Percentiles rank a stretch among this genome's conserved stretches.
phyloP scores from a whole-genome alignment of 768 basidiomycete genomes.

The Rhizopogon salebrosus region DNA sequence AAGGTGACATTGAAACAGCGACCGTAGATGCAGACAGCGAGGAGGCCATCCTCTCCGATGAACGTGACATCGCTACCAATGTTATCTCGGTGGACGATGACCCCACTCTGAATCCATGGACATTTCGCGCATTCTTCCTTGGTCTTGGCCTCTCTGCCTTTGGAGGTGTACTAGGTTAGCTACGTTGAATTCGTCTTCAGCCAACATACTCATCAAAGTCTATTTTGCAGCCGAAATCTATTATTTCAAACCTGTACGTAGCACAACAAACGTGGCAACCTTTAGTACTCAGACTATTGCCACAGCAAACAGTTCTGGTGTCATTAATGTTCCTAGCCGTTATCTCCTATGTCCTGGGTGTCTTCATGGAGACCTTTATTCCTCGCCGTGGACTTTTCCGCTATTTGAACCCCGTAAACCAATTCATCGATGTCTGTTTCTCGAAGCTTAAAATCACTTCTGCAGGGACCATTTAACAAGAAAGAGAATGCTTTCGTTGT shows the following conservation, averaged over 20 bases:
- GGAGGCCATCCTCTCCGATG: constrained; percentile 32
- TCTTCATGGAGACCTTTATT: constrained; percentile 34
- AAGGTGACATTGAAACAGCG: constrained; percentile 29
- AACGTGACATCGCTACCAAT: constrained; percentile 39
- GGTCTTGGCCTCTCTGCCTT: constrained; percentile 43
- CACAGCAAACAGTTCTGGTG: constrained; percentile 43
- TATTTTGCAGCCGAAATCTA: constrained; percentile 39
- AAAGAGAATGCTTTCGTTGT: constrained; percentile 49
- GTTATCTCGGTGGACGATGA: constrained; percentile 41
- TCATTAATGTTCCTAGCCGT: constrained; percentile 48
- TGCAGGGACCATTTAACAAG: constrained; percentile 45
- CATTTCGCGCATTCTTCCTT: constrained; percentile 41
- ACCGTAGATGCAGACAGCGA: constrained; percentile 19
- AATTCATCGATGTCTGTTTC: not conserved
- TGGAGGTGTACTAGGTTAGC: constrained; percentile 41
- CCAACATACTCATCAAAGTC: not conserved
- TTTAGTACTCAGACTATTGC: not conserved
- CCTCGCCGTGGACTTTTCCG: constrained; percentile 37
- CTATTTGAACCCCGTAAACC: constrained; percentile 42
- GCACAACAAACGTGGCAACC: not conserved
- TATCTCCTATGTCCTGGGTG: constrained; percentile 41
- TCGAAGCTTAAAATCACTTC: not conserved
- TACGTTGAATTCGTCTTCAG: constrained; percentile 4
- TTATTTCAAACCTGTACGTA: constrained; percentile 47
- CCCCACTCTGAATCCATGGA: constrained; percentile 40